phyloP scores from a whole-genome alignment of 169 alveolate species.

The Eimeria sp. region DNA sequence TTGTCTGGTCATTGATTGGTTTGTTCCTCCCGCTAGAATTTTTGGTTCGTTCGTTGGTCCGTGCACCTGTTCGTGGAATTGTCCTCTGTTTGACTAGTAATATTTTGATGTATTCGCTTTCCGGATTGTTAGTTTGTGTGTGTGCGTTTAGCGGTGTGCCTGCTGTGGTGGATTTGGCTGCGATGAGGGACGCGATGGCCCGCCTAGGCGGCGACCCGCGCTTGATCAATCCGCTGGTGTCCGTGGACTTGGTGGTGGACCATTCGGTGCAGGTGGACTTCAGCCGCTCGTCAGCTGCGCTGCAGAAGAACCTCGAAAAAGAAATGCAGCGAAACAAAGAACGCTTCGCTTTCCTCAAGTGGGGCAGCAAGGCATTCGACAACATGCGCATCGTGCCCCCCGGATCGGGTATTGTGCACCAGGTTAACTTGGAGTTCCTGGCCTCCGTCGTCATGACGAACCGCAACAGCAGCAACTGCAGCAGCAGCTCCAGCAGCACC shows the following conservation, averaged over 20 bases:
- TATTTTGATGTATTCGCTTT: not conserved
- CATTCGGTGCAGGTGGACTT: conserved; percentile 98
- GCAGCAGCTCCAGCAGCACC: not conserved
- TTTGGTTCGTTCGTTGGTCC: not conserved
- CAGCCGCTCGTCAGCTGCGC: conserved; percentile 86
- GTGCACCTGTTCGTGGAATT: too few species aligned
- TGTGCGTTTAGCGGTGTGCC: conserved; percentile 96
- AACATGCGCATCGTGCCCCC: conserved; percentile 98
- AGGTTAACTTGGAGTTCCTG: conserved; percentile 93
- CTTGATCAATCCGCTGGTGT: conserved; percentile 96
- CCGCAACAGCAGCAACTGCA: not conserved
- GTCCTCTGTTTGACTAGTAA: not conserved
- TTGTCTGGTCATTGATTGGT: not conserved
- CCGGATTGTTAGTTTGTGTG: not conserved
- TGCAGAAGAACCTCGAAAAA: conserved; percentile 93
- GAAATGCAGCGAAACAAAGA: conserved; percentile 96
- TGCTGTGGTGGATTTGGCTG: conserved; percentile 98
- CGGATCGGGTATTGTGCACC: conserved; percentile 98
- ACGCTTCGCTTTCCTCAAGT: conserved; percentile 97
- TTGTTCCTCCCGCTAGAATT: too few species aligned
- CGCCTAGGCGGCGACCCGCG: conserved; percentile 96
- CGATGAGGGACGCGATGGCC: conserved; percentile 98
- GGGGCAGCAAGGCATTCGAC: conserved; percentile 98
- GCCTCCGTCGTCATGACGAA: conserved; percentile 92
- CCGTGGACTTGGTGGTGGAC: conserved; percentile 98